phyloP scores from a whole-genome alignment of 2,329 filamentous ascomycete species.

The Juglanconis oblonga region DNA sequence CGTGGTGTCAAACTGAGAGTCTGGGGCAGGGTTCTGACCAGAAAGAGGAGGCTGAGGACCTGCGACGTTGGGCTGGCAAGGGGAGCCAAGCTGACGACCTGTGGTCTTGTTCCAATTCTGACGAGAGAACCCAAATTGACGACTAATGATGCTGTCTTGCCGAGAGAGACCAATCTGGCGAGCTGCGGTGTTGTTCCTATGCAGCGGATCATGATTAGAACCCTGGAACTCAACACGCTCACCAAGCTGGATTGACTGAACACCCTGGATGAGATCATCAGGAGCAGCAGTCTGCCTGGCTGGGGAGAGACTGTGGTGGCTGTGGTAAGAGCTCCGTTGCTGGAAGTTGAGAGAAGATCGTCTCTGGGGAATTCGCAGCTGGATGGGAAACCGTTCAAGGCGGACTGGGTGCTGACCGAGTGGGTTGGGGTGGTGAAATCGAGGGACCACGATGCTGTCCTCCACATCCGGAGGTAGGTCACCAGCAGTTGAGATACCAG shows the following conservation, averaged over 20 bases:
- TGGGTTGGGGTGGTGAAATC: slow-evolving; percentile 10
- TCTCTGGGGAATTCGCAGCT: slow-evolving; percentile 6
- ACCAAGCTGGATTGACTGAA: neutral
- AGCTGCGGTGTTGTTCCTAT: neutral
- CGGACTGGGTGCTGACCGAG: slow-evolving; percentile 13
- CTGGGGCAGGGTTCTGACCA: too few species aligned
- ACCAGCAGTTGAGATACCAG: neutral
- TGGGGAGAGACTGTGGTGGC: neutral
- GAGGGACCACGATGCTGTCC: neutral
- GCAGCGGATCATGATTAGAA: neutral
- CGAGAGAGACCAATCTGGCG: too few species aligned
- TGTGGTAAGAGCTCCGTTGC: neutral
- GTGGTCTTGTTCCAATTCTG: too few species aligned
- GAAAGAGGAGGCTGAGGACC: too few species aligned
- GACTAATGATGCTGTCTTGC: too few species aligned
- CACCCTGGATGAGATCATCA: neutral
- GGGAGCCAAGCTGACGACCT: too few species aligned
- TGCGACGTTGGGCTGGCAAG: too few species aligned
- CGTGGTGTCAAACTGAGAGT: too few species aligned
- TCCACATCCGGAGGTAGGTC: neutral
- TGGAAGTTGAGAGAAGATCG: slow-evolving; percentile 9
- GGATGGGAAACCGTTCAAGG: neutral
- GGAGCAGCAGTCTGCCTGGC: neutral
- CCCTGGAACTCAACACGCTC: neutral
- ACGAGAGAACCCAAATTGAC: too few species aligned